These are phyloP conservation scores for Pythium phragmiticola DNA, from an alignment of 352 stramenopile genomes.

Conservation along the genomic window DNA sequence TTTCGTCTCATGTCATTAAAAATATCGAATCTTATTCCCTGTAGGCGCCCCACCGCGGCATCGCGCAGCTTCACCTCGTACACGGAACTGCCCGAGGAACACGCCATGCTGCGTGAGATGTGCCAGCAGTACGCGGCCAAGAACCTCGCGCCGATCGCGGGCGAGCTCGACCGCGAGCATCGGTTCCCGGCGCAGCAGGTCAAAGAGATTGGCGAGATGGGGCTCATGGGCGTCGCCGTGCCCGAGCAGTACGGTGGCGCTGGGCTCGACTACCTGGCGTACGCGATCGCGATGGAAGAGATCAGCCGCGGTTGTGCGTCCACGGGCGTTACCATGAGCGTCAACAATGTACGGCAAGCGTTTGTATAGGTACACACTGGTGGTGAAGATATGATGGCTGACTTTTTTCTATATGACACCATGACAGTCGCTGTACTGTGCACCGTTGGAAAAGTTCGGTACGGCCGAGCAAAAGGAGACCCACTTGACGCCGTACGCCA, in stretches of 20 bases:
- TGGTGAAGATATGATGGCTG: constrained; percentile 5
- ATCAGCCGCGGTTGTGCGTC: constrained; percentile 95
- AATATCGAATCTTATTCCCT: background rate
- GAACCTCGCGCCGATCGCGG: constrained; percentile 90
- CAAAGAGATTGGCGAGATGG: constrained; percentile 90
- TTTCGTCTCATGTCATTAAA: background rate
- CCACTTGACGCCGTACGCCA: constrained; percentile 88
- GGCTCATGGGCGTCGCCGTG: constrained; percentile 95
- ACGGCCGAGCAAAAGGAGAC: constrained; percentile 89
- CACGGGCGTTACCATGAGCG: constrained; percentile 96
- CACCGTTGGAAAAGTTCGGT: constrained; percentile 93
- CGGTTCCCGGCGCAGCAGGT: constrained; percentile 81
- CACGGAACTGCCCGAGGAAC: constrained; percentile 90
- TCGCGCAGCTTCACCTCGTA: constrained; percentile 57
- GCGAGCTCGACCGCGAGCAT: constrained; percentile 89
- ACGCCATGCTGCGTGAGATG: constrained; percentile 97
- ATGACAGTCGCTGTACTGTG: constrained; percentile 93
- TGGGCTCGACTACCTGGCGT: constrained; percentile 95
- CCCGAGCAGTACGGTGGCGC: constrained; percentile 87
- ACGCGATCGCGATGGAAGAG: constrained; percentile 98
- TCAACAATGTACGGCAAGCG: constrained; percentile 75
- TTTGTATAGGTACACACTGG: background rate
- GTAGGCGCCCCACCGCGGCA: constrained; percentile 19
- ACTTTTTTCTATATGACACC: constrained; percentile 19
- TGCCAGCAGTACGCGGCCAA: constrained; percentile 95